phyloP scores from a whole-genome alignment of 2,329 filamentous ascomycete genomes.

The Aureobasidium sp. region DNA sequence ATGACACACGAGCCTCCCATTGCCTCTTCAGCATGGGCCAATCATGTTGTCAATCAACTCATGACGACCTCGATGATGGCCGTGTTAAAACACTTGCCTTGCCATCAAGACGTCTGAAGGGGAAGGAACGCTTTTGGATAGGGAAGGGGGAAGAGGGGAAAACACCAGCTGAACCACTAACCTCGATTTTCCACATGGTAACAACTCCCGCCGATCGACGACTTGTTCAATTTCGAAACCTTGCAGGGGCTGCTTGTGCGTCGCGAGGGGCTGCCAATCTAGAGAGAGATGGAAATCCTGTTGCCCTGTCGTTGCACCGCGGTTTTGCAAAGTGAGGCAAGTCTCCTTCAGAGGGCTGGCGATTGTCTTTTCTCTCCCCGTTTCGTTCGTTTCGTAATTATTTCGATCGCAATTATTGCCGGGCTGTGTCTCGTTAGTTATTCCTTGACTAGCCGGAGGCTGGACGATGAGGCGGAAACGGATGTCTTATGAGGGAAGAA shows the following conservation, averaged over 20 bases:
- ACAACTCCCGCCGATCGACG: constrained; percentile 4
- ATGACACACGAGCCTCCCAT: constrained; percentile 6
- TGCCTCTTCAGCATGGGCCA: neutral
- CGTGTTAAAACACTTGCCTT: neutral
- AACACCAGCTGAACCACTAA: neutral
- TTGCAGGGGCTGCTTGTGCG: constrained; percentile 3
- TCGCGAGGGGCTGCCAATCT: constrained; percentile 1
- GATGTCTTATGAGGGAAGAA: neutral
- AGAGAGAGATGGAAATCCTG: neutral
- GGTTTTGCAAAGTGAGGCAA: neutral
- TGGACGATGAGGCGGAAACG: neutral
- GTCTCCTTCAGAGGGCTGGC: neutral
- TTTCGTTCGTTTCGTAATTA: constrained; percentile 3
- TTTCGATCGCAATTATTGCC: neutral
- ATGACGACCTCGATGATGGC: constrained; percentile 6
- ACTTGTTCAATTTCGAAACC: constrained; percentile 4
- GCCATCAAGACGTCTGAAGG: too few species aligned
- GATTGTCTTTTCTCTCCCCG: constrained; percentile 8
- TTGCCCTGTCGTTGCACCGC: neutral
- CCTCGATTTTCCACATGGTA: constrained; percentile 12
- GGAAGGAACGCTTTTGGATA: too few species aligned
- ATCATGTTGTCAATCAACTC: neutral
- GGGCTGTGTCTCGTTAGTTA: neutral
- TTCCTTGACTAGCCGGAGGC: neutral
- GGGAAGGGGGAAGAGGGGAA: neutral